Evolutionary conservation across 148 eudicot genomes (phyloP), one percentile per base, ranked within the genome.

Genomic region (Fagopyrum homotropicum): DNA sequence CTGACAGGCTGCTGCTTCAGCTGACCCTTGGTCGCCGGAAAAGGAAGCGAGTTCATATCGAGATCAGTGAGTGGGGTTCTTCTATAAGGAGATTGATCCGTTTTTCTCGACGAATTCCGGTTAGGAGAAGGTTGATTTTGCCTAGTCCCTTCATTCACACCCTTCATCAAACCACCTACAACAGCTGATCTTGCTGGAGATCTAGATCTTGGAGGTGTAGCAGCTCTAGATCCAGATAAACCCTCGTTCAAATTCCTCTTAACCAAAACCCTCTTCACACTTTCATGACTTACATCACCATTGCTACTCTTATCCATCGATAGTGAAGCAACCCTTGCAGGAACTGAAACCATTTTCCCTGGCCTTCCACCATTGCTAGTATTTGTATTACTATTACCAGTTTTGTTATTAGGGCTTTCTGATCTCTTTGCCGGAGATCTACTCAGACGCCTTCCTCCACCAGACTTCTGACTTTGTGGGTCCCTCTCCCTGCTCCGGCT

Each of bases 281-380:
- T 88, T 29, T 56, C 79, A 8, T 12, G 78, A 14, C 56, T 75
- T 1, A 74, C 79, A 30, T 70, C 77, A 10, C 54, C 88, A 68
- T 64, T 78, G 52, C 55, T 77, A 72, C 83, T 84, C 81, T 87
- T 93, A 48, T 90, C 94, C 81, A 81, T 75, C 1, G 91, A 80
- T 79, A 88, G 17, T 2, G 88, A 82, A 17, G 90, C 72, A 6
- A 88, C 92, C 19, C 91, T 89, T 8, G 98, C 92, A 17, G 98
- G 98, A 0, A 94, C 98, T 7, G 98, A 89, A 1, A 94, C 93
- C 90, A 94, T 77, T 73, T 94, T 94, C 75, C 90, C 97, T 0
- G 97, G 97, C 84, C 82, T 85, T 72, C 44, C 77, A 17, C 40
- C n/a, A 55, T 56, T 77, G 16, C 55, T 22, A 59, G 15, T 29